Evolutionary conservation across 2,329 filamentous ascomycete genomes (phyloP), one percentile per base, ranked within the genome.

Genomic region (Coniochaeta hoffmannii): DNA sequence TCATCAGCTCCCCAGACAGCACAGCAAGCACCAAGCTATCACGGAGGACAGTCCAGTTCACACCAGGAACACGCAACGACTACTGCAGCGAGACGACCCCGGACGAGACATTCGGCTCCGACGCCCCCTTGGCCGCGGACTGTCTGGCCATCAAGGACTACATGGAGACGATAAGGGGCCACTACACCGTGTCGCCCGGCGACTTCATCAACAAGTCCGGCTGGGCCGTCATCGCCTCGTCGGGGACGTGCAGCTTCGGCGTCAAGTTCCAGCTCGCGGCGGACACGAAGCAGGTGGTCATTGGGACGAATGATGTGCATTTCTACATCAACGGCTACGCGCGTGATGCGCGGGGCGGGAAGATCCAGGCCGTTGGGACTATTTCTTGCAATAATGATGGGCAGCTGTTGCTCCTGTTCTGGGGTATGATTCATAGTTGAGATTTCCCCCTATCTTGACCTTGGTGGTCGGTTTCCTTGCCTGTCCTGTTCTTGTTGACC

Each of bases 291-390:
- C 50, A 9, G 15, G 26, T 56, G 24, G 32, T 44, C n/a, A 44
- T 56, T 30, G 55, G 55, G 7, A 56, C 55, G 7, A 56, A 56
- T 30, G 55, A 56, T 19, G n/a, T 56, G 17, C 34, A 31, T 11
- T 56, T 53, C 38, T 56, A 56, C 50, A 53, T 49, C 28, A 32
- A 56, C 17, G 41, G 17, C 12, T 56, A 53, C 22, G 36, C 53
- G 1, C 32, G 50, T 30, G 19, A 56, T 26, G 35, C 50, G 11
- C 50, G 50, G 55, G 50, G 53, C 50, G 55, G 55, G 26, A 50
- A 53, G 35, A 53, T 56, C 28, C 36, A 53, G 36, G 55, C 50
- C 1, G 22, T 49, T 14, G 50, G 34, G 12, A 44, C 26, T 3
- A 44, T 51, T 2, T 28, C 34, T 7, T 56, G 55, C 36, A 53